A percentile compares a stretch with the other conserved stretches of the same genome.
These are phyloP conservation scores for Candida sanyaensis DNA, from an alignment of 1,139 yeast species.

Conservation along the genomic window DNA sequence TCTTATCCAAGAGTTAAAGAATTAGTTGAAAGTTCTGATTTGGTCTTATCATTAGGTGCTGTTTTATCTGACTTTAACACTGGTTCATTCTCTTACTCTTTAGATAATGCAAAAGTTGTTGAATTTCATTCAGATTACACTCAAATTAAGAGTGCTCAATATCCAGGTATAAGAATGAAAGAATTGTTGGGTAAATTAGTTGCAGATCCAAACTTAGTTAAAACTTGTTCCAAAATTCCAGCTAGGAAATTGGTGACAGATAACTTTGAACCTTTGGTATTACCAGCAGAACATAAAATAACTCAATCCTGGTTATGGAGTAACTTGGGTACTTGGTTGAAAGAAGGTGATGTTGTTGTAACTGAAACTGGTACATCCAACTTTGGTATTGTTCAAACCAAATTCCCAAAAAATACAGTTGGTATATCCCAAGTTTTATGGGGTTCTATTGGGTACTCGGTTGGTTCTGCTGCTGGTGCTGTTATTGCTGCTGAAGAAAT, in stretches of 20 bases:
- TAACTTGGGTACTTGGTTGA: slow-evolving; percentile 69
- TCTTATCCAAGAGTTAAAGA: slow-evolving; percentile 47
- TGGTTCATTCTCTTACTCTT: slow-evolving; percentile 83
- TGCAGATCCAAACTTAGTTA: slow-evolving; percentile 22
- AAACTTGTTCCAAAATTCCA: slow-evolving; percentile 50
- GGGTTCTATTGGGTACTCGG: slow-evolving; percentile 90
- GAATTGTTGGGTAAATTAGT: slow-evolving; percentile 27
- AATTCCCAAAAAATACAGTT: slow-evolving; percentile 69
- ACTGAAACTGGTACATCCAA: slow-evolving; percentile 92
- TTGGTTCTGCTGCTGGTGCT: slow-evolving; percentile 85
- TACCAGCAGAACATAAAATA: slow-evolving; percentile 32
- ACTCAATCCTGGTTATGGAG: slow-evolving; percentile 86
- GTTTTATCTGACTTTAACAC: slow-evolving; percentile 87
- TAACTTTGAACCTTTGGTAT: slow-evolving; percentile 17
- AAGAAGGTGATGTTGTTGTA: slow-evolving; percentile 76
- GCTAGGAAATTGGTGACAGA: slow-evolving; percentile 34
- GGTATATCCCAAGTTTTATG: slow-evolving; percentile 89
- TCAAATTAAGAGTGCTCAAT: slow-evolving; percentile 73
- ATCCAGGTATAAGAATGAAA: slow-evolving; percentile 80
- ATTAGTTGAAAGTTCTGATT: slow-evolving; percentile 75
- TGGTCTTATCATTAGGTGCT: slow-evolving; percentile 79
- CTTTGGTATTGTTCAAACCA: slow-evolving; percentile 79
- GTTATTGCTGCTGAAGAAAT: slow-evolving; percentile 80
- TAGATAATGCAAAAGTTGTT: slow-evolving; percentile 75
- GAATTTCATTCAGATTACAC: slow-evolving; percentile 91